These are phyloP conservation scores for Aureobasidium zeae DNA, from an alignment of 2,329 filamentous ascomycete species.

Conservation along the genomic window DNA sequence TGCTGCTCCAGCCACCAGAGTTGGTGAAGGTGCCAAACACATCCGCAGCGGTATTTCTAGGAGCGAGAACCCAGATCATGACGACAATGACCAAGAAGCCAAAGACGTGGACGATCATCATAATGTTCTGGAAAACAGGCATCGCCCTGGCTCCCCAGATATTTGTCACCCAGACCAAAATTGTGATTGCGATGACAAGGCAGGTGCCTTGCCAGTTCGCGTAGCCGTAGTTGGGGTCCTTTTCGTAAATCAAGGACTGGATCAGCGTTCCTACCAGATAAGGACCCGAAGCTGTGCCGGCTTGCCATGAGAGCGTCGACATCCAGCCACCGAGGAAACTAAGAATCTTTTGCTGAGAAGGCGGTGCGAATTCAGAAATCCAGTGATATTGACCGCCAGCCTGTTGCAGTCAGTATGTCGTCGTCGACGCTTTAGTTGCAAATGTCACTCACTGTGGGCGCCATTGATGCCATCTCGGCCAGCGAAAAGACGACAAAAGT, in stretches of 20 bases:
- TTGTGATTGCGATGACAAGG: slow-evolving; percentile 38
- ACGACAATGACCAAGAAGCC: slow-evolving; percentile 46
- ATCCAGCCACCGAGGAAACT: slow-evolving; percentile 28
- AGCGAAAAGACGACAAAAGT: slow-evolving; percentile 26
- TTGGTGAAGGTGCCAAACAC: slow-evolving; percentile 44
- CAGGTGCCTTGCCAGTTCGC: slow-evolving; percentile 42
- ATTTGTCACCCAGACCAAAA: slow-evolving; percentile 39
- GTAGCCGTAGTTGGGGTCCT: slow-evolving; percentile 23
- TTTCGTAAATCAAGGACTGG: slow-evolving; percentile 30
- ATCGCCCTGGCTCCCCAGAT: slow-evolving; percentile 28
- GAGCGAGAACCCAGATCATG: slow-evolving; percentile 35
- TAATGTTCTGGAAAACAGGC: slow-evolving; percentile 32
- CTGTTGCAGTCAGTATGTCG: background rate
- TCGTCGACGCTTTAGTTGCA: background rate
- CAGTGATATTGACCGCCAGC: slow-evolving; percentile 25
- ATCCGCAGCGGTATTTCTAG: slow-evolving; percentile 32
- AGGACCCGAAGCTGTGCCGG: slow-evolving; percentile 27
- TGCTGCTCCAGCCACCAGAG: slow-evolving; percentile 36
- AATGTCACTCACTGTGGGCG: slow-evolving; percentile 18
- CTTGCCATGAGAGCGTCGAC: slow-evolving; percentile 30
- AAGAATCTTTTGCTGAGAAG: slow-evolving; percentile 18
- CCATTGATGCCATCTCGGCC: slow-evolving; percentile 30
- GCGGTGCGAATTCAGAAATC: slow-evolving; percentile 18
- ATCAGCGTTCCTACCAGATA: slow-evolving; percentile 32
- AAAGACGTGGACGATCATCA: slow-evolving; percentile 39